Evolutionary conservation across 441 rosid species (phyloP), one percentile per base, ranked within the genome.

Genomic region (Flueggea neowawraea): DNA sequence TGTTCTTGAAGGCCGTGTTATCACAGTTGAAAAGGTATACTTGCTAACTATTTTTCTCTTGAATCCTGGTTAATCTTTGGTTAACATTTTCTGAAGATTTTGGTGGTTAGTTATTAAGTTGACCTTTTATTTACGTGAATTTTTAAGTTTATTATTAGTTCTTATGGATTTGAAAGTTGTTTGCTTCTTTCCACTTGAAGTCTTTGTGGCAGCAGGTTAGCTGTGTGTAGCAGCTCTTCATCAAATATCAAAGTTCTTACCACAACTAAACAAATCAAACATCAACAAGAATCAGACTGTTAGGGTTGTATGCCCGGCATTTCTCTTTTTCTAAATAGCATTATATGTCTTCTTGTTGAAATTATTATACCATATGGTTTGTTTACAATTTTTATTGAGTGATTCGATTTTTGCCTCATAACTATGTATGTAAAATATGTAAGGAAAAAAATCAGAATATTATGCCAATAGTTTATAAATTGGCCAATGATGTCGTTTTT

Each of bases 281-380:
- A 77, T 61, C 82, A 72, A 58, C 68, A 69, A 85, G 71, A 76
- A 61, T 78, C 93, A 83, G 84, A 76, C 80, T 67, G 57, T 79
- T 84, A 79, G 98, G 97, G 97, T 94, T 90, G 96, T 86, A 78
- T 86, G 78, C 90, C 95, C 88, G 84, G 83, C 81, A 84, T 81
- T 83, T 78, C 89, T 85, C 90, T 86, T 79, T 66, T 73, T 63
- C 63, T 15, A 68, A 55, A 73, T 36, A 36, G 32, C 17, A 54
- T 62, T 74, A 52, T 53, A 67, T 52, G 16, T 67, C 60, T 15
- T 62, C 64, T 58, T 73, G 57, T 54, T 62, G 52, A 57, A 32
- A 15, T 80, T 69, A 44, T 62, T 52, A 15, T 58, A 32, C 16
- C 1, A 4, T 47, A 56, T 52, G 60, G 50, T 36, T 54, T 60